Percentiles rank a stretch among this genome's conserved stretches.
These are phyloP conservation scores for Viola pubescens DNA, from an alignment of 441 rosid genomes.

Conservation along the genomic window DNA sequence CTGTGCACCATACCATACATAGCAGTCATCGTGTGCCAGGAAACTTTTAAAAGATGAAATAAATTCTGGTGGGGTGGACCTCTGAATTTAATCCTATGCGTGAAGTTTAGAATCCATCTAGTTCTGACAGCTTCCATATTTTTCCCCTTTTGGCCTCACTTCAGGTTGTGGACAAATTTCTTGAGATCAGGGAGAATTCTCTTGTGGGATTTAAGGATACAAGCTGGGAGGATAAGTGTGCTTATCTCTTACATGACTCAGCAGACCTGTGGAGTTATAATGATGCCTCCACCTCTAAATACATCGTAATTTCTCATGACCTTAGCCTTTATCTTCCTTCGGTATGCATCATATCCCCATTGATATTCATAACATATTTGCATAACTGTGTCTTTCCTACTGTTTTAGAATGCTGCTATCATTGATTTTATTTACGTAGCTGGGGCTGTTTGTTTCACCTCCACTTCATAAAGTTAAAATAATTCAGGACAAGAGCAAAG, in stretches of 20 bases:
- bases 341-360: neutral
- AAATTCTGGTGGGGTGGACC: slow-evolving; percentile 1
- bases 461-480: neutral
- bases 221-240: slow-evolving; percentile 63
- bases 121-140: slow-evolving; percentile 2
- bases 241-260: slow-evolving; percentile 59
- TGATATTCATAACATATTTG: neutral
- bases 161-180: slow-evolving; percentile 72
- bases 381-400: neutral
- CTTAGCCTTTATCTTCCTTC: slow-evolving; percentile 14
- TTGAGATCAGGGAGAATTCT: slow-evolving; percentile 53
- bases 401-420: neutral
- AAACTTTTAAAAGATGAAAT: neutral
- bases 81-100: neutral
- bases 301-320: slow-evolving; percentile 55
- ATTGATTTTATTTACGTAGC: neutral
- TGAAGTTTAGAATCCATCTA: neutral
- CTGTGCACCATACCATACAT: neutral
- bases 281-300: slow-evolving; percentile 71
- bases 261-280: slow-evolving; percentile 71
- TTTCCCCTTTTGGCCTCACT: neutral
- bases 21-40: neutral
- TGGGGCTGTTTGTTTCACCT: neutral
- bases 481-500: neutral
- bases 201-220: slow-evolving; percentile 39